phyloP scores from a whole-genome alignment of 257 asterid species.

The Solanum verrucosum region DNA sequence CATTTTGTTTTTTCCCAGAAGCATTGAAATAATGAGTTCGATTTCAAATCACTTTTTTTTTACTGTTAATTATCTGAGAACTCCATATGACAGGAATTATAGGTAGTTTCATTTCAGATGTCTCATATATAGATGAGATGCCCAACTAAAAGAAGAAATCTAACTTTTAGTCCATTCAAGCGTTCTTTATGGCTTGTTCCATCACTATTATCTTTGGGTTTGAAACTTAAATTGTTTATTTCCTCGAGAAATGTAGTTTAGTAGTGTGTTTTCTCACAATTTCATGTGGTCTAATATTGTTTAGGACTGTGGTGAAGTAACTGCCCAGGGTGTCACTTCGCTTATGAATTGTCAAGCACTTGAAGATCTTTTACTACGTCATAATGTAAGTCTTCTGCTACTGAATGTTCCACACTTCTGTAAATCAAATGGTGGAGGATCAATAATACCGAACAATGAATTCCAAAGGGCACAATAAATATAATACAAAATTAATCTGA shows the following conservation, averaged over 20 bases:
- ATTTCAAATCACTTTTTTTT: neutral
- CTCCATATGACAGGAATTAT: neutral
- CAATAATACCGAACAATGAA: neutral
- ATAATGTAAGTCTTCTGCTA: conserved; percentile 43
- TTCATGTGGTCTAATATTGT: conserved; percentile 8
- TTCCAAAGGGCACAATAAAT: neutral
- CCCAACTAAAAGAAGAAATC: neutral
- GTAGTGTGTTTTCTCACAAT: neutral
- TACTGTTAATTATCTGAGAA: neutral
- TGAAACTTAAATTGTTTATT: neutral
- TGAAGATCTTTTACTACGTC: conserved; percentile 72
- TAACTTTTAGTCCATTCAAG: neutral
- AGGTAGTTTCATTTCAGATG: neutral
- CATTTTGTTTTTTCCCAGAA: neutral
- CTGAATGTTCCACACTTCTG: neutral
- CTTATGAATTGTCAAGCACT: conserved; percentile 71
- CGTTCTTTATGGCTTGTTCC: neutral
- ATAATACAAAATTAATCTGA: neutral
- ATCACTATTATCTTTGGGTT: neutral
- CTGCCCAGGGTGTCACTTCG: conserved; percentile 45
- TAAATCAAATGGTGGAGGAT: neutral
- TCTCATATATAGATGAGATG: neutral
- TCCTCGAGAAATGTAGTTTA: neutral
- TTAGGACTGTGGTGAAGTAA: conserved; percentile 83
- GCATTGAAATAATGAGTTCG: neutral